Base-by-base conservation (phyloP, 2,329 filamentous ascomycete species). In the Colletotrichum australisinense region DNA sequence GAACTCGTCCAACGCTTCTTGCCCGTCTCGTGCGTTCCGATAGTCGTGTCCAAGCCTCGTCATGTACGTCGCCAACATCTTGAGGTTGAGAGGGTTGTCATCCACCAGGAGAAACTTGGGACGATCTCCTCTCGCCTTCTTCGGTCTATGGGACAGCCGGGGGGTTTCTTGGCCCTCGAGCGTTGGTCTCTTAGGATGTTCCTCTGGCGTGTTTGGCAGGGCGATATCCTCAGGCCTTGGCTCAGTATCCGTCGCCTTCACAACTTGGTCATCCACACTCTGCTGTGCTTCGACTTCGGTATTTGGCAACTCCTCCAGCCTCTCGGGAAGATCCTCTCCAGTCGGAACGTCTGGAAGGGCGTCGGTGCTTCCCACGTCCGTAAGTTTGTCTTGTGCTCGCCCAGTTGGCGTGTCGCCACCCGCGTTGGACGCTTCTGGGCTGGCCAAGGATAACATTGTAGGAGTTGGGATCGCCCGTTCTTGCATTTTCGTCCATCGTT, bases 71-170 rank as follows among this genome's bases (percentile, higher is more conserved):
- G 77, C 77, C 6, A 84, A 66, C 1, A 83, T 78, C 65, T 80
- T 79, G 0, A 84, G 69, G 55, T 86, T 86, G 70, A 86, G 84
- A 3, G 76, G 72, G 64, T 85, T 85, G 66, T 85, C 84, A 28
- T 86, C 83, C 0, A 85, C 84, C 0, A 86, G 78, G 0, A 86
- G 77, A 6, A 84, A 79, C 11, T 46, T 65, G 16, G 4, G 22
- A 3, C 52, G 52, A 22, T 8, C 16, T 42, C 19, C 19, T 5
- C 32, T 1, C 1, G 5, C 16, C 7, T 65, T 65, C 32, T n/a
- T 65, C 2, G 63, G 26, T 46, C 49, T 49, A 19, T 49, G 42
- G 4, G 42, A 3, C 8, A 49, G 8, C n/a, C 42, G 16, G 2
- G 42, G 42, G 8, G 19, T 49, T 1, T 49, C 42, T 9, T 9